phyloP scores from a whole-genome alignment of 1,284 basidiomycete genomes.

The Ceratobasidium sp. region DNA sequence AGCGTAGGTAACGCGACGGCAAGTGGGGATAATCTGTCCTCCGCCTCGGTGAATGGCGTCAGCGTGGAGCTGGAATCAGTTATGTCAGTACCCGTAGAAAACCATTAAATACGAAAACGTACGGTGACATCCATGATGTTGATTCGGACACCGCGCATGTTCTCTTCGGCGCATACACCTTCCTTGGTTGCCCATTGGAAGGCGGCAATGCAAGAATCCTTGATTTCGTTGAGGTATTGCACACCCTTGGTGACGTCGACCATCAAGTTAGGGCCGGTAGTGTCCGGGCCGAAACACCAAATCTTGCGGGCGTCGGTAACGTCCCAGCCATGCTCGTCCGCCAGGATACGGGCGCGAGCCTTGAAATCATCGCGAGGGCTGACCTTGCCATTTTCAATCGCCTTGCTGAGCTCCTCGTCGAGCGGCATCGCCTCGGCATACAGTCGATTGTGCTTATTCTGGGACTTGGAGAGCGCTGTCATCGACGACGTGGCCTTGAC shows the following conservation, averaged over 20 bases:
- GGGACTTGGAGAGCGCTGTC: constrained; percentile 97
- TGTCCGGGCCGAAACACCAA: constrained; percentile 99
- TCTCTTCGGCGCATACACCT: constrained; percentile 91
- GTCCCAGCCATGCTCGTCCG: constrained; percentile 98
- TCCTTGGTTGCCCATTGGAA: constrained; percentile 99
- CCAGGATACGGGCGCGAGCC: constrained; percentile 92
- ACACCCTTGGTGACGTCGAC: constrained; percentile 99
- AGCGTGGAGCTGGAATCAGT: constrained; percentile 78
- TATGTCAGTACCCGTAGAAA: constrained; percentile 19
- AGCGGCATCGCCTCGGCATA: constrained; percentile 94
- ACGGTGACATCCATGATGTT: constrained; percentile 97
- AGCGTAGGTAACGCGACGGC: constrained; percentile 96
- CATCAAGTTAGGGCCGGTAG: constrained; percentile 95
- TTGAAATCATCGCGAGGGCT: constrained; percentile 98
- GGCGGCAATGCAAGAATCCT: constrained; percentile 99
- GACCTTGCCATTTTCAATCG: constrained; percentile 91
- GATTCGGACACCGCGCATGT: constrained; percentile 97
- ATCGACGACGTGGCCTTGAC: constrained; percentile 96
- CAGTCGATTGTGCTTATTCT: constrained; percentile 99
- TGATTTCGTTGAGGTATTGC: constrained; percentile 98
- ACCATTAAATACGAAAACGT: constrained; percentile 53
- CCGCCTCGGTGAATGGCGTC: constrained; percentile 99
- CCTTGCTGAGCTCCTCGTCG: constrained; percentile 92
- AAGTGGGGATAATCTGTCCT: constrained; percentile 97
- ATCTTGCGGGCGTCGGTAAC: constrained; percentile 99